A percentile compares a stretch with the other conserved stretches of the same genome.
Conservation (phyloP, 2,329 filamentous ascomycete species). For the Calonectria pteridis region DNA sequence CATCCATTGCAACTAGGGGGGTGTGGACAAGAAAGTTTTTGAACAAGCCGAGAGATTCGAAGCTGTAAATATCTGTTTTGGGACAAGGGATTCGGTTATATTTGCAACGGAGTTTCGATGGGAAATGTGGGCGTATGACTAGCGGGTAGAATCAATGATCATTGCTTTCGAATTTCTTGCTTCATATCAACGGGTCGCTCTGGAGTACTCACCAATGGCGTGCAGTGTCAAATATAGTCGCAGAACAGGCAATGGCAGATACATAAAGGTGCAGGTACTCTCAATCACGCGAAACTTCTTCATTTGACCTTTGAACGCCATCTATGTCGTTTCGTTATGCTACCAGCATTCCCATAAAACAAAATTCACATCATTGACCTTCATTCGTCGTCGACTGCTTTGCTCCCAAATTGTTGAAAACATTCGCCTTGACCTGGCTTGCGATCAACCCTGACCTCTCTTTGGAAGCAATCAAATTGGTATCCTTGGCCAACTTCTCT, state of each 20-base stretch:
- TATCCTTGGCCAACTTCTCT: slow-evolving; percentile 71
- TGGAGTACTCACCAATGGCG: neutral
- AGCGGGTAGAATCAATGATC: neutral
- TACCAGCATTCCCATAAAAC: slow-evolving; percentile 33
- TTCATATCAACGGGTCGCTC: neutral
- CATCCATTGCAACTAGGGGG: slow-evolving; percentile 25
- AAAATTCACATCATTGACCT: slow-evolving; percentile 24
- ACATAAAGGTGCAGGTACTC: neutral
- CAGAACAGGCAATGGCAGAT: neutral
- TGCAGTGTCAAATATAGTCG: neutral
- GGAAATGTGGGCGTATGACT: neutral
- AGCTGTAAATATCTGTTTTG: slow-evolving; percentile 6
- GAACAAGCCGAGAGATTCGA: slow-evolving; percentile 20
- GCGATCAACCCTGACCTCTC: slow-evolving; percentile 74
- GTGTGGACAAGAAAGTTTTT: slow-evolving; percentile 32
- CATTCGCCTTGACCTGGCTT: slow-evolving; percentile 71
- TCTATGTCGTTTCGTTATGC: slow-evolving; percentile 42
- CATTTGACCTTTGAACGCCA: slow-evolving; percentile 45
- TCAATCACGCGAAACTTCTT: slow-evolving; percentile 23
- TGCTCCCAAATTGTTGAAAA: slow-evolving; percentile 64
- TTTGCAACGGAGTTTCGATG: neutral
- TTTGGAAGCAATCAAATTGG: slow-evolving; percentile 71
- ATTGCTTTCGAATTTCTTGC: neutral
- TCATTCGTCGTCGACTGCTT: slow-evolving; percentile 30
- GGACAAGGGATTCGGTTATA: neutral